These are phyloP conservation scores for Teratosphaeriaceae sp. DNA, from an alignment of 2,329 filamentous ascomycete genomes.

Conservation along the genomic window DNA sequence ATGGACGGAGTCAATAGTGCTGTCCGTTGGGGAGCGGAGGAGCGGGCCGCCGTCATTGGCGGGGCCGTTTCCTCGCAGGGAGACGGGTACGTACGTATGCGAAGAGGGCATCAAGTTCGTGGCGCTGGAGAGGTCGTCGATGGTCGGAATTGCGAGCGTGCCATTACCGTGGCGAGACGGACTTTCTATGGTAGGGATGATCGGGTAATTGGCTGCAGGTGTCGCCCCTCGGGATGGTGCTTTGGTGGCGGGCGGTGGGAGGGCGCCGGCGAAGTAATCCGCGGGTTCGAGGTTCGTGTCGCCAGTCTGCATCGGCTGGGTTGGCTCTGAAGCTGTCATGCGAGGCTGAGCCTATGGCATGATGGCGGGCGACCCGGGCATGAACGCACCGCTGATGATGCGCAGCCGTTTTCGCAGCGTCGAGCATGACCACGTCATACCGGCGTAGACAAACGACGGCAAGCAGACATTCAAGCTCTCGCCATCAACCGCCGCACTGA, in stretches of 20 bases:
- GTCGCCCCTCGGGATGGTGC: not conserved
- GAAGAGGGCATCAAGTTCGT: slow-evolving; percentile 17
- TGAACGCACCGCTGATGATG: slow-evolving; percentile 53
- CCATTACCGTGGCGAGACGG: not conserved
- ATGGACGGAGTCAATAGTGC: slow-evolving; percentile 7
- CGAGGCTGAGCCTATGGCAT: slow-evolving; percentile 10
- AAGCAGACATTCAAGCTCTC: slow-evolving; percentile 48
- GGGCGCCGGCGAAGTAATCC: slow-evolving; percentile 22
- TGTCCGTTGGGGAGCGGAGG: slow-evolving; percentile 2
- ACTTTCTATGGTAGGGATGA: slow-evolving; percentile 21
- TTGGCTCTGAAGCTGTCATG: slow-evolving; percentile 2
- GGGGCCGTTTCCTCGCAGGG: slow-evolving; percentile 4
- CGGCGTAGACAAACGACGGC: slow-evolving; percentile 55
- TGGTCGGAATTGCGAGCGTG: not conserved
- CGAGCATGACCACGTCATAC: slow-evolving; percentile 62
- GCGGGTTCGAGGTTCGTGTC: slow-evolving; percentile 11
- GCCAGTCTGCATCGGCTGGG: not conserved
- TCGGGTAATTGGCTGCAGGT: slow-evolving; percentile 9
- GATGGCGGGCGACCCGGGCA: slow-evolving; percentile 12
- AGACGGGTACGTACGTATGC: slow-evolving; percentile 19
- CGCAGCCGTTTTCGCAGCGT: slow-evolving; percentile 63
- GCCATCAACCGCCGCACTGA: slow-evolving; percentile 48
- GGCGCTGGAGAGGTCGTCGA: slow-evolving; percentile 13
- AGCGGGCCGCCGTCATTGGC: not conserved
- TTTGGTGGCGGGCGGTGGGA: slow-evolving; percentile 3